phyloP scores from a whole-genome alignment of 139 green algal genomes.

The Desmodesmus armatus region DNA sequence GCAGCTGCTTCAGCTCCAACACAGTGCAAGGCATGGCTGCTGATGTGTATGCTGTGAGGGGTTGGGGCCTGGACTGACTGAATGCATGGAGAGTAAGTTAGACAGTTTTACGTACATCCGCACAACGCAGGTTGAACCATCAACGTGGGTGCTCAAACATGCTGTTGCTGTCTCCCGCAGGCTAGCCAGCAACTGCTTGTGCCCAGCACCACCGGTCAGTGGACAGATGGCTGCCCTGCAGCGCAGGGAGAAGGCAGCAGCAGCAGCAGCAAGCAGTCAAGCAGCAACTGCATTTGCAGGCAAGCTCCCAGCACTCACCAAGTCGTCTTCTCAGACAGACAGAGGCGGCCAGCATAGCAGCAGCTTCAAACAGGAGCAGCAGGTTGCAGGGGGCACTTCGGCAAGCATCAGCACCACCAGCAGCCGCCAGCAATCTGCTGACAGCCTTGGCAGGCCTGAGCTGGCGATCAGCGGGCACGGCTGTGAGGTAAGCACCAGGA shows the following conservation, averaged over 20 bases:
- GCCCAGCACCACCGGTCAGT: neutral
- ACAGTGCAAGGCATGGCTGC: no score
- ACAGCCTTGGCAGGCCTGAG: neutral
- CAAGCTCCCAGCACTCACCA: neutral
- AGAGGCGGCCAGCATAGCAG: neutral
- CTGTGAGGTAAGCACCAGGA: slow-evolving; percentile 8
- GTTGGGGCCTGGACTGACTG: no score
- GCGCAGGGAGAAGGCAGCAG: slow-evolving; percentile 27
- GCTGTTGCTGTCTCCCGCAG: no score
- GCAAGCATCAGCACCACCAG: neutral
- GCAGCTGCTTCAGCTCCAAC: no score
- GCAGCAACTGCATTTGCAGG: neutral
- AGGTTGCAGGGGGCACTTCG: neutral
- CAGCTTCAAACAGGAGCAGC: neutral
- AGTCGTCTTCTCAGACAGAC: neutral
- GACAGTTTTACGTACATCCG: no score
- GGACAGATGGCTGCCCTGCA: slow-evolving; percentile 28
- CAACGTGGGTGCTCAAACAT: no score
- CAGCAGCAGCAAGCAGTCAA: slow-evolving; percentile 23
- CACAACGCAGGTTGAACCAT: no score
- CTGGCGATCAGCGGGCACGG: slow-evolving; percentile 1
- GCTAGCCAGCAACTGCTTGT: neutral
- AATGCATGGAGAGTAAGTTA: no score
- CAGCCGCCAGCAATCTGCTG: neutral
- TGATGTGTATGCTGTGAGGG: no score